Percentiles rank a stretch among this genome's conserved stretches.
Evolutionary conservation across 208 protist species (phyloP).

Genomic region (Leishmania aethiopica): DNA sequence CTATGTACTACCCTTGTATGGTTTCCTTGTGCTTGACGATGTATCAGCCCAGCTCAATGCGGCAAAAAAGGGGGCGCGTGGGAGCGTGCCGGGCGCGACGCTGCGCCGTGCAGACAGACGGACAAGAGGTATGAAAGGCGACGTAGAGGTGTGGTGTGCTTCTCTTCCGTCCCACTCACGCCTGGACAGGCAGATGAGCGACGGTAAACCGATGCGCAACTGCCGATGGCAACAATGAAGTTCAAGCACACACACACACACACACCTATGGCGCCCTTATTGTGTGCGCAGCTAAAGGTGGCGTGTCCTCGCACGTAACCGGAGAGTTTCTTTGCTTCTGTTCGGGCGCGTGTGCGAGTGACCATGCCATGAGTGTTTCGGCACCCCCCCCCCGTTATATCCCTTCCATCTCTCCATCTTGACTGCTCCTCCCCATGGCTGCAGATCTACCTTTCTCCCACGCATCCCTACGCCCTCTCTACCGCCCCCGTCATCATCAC

Average conservation of each 20-base stretch:
- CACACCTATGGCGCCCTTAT: neutral
- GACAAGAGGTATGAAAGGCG: neutral
- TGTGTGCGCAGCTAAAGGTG: neutral
- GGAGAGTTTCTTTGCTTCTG: neutral
- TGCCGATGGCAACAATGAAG: neutral
- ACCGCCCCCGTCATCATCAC: neutral
- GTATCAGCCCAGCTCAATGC: neutral
- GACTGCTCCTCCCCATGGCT: neutral
- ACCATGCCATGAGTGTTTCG: neutral
- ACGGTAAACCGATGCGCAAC: neutral
- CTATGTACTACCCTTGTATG: neutral
- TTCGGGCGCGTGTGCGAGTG: neutral
- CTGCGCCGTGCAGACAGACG: too few species aligned
- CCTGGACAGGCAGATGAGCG: slow-evolving; percentile 2
- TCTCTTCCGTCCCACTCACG: neutral
- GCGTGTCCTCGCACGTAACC: neutral
- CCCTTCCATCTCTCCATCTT: neutral
- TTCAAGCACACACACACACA: neutral
- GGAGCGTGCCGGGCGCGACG: neutral
- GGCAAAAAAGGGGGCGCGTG: neutral
- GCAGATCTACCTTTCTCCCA: neutral
- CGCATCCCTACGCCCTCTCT: too few species aligned
- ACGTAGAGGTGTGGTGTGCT: neutral
- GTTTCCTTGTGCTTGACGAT: neutral
- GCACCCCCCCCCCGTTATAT: neutral